phyloP scores from a whole-genome alignment of 257 asterid species.

The Nicotiana knightiana region DNA sequence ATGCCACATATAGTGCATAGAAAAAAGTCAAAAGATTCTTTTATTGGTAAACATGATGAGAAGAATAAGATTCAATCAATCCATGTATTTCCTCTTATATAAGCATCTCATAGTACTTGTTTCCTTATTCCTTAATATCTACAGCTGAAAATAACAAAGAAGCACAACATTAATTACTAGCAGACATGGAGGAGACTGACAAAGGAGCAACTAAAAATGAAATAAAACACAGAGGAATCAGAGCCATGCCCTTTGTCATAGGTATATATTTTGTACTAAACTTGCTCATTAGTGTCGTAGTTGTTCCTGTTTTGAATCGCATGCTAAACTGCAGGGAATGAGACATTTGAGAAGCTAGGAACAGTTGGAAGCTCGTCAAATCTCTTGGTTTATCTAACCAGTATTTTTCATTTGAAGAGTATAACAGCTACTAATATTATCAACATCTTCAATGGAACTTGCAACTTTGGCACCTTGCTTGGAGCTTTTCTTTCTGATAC shows the following conservation, averaged over 20 bases:
- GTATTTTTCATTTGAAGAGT: constrained; percentile 24
- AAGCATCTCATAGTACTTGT: neutral
- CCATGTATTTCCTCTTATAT: neutral
- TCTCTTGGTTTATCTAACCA: constrained; percentile 27
- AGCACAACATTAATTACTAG: neutral
- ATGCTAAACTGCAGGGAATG: constrained; percentile 22
- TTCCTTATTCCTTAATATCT: neutral
- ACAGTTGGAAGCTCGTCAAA: constrained; percentile 27
- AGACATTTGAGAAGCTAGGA: constrained; percentile 32
- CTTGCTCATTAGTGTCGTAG: neutral
- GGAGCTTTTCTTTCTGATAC: constrained; percentile 34
- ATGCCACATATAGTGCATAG: neutral
- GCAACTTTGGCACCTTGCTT: constrained; percentile 26
- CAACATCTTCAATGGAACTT: constrained; percentile 31
- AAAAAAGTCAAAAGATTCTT: neutral
- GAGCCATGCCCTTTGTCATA: constrained; percentile 29
- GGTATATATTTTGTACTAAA: neutral
- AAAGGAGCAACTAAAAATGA: neutral
- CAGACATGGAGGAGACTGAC: neutral
- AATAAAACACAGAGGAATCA: constrained; percentile 22
- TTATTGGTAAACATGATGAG: neutral
- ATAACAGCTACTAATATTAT: constrained; percentile 29
- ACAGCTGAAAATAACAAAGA: neutral
- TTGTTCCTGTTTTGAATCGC: neutral
- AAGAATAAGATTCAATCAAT: neutral